Evolutionary conservation across 176 grass and related monocot genomes (phyloP), one percentile per base, ranked within the genome.

Genomic region (Metroxylon sagu): DNA sequence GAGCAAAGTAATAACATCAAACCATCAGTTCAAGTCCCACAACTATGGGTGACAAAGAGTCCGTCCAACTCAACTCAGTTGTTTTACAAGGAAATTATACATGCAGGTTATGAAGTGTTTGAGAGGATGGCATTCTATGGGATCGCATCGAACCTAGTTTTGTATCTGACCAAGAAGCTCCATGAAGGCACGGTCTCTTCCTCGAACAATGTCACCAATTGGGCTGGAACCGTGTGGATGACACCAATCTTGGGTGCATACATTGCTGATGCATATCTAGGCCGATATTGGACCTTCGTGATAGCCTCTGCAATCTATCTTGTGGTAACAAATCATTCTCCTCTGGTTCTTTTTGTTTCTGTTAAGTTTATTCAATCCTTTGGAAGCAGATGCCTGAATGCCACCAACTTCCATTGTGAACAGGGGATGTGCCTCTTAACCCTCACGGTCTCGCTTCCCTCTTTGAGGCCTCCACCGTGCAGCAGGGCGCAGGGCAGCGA

Each of bases 91-190:
- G 35, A 14, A 43, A 43, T n/a, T n/a, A n/a, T 43, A 43, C 10
- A 43, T 59, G 68, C 19, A 71, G 68, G 21, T 4, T 71, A 71
- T 21, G 68, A 71, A 59, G 55, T 71, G 31, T 51, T 71, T 16
- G 68, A 71, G 68, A 59, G 68, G 21, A 71, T 71, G 68, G 68
- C 68, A 1, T 71, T 59, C 68, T 71, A 29, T 39, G 68, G 68
- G 18, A 71, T 71, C 16, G 19, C 68, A 2, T 27, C 68, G 7
- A 71, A 71, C 68, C 25, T 60, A 2, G 56, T 71, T 14, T 21
- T 71, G 2, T 71, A 71, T 25, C 68, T 71, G 16, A 71, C 54
- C 1, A 25, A 26, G 17, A 59, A 71, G 68, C 68, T 71, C 0
- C 68, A 71, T 23, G 53, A 71, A 16, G 68, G 68, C 14, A 71